Conservation (phyloP, 83 land plant species). For the Diphasiastrum complanatum region DNA sequence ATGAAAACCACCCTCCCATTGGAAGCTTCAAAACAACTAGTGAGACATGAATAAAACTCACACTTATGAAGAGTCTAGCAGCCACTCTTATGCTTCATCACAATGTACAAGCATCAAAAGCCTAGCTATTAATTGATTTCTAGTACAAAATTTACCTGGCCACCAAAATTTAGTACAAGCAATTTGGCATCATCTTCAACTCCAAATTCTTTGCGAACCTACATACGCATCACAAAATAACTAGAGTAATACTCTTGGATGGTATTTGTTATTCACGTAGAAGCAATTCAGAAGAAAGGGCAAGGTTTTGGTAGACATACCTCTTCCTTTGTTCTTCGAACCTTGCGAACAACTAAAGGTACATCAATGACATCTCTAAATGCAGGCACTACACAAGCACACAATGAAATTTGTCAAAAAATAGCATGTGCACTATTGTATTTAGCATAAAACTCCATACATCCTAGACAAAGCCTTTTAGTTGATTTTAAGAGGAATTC, state of each 20-base stretch:
- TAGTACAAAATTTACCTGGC: conserved; percentile 66
- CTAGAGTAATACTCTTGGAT: neutral
- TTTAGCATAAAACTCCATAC: neutral
- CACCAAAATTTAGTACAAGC: conserved; percentile 90
- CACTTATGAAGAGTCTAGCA: too few relatives aligned
- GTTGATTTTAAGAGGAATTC: too few relatives aligned
- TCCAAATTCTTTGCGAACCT: conserved; percentile 93
- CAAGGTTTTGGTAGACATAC: conserved; percentile 21
- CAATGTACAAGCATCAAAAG: neutral
- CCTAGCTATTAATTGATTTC: neutral
- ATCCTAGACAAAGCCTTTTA: too few relatives aligned
- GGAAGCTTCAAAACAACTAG: too few relatives aligned
- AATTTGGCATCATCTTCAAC: conserved; percentile 62
- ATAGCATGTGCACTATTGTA: neutral
- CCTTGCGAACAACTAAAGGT: conserved; percentile 80
- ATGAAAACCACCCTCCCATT: too few relatives aligned
- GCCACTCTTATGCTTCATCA: too few relatives aligned
- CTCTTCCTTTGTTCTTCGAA: conserved; percentile 67
- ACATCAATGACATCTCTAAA: conserved; percentile 98
- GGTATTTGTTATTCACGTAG: too few relatives aligned
- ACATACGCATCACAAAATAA: conserved; percentile 4
- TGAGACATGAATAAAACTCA: too few relatives aligned
- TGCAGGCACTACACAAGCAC: conserved; percentile 83
- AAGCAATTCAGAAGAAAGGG: too few relatives aligned
- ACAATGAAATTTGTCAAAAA: neutral